Evolutionary conservation across 805 yeast genomes (phyloP), one percentile per base, ranked within the genome.

Genomic region (Saturnispora besseyi): DNA sequence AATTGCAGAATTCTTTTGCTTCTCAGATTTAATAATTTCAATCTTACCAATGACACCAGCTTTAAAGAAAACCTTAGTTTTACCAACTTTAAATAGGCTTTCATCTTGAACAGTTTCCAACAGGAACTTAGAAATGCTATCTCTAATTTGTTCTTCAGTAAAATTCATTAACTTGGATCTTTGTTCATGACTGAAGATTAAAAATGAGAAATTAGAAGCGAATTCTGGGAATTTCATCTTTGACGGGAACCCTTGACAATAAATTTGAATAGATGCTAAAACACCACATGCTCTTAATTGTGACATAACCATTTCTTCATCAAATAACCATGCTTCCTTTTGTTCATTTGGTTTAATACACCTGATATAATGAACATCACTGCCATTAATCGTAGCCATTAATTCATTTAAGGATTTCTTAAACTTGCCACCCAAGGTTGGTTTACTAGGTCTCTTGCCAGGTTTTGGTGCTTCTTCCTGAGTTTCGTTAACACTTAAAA

Each of bases 281-380:
- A 91, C 98, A 84, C 99, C 99, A 74, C 99, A 91, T 5, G 99
- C 99, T 64, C 99, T 79, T 55, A 91, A 75, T 68, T 91, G 99
- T 5, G 95, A 84, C 53, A 93, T 74, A 12, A 91, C 98, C 97
- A 91, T 90, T 41, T 89, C 76, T 13, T 95, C 88, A 62, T 89
- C 96, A 67, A 91, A 91, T 64, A 82, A 84, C 98, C 99, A 91
- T 2, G 98, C 96, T 53, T 80, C 83, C 67, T 93, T 91, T 55
- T 81, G 82, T 61, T 89, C 96, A 65, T 91, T 91, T 5, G 99
- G 98, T 67, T 91, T 91, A 64, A 93, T 91, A 74, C 99, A 91
- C 64, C 99, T 84, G 63, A 91, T 91, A 62, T 91, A 91, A 66
- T 91, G 99, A 36, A 84, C 99, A 65, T 93, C 91, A 2, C 98